Evolutionary conservation across 495 filamentous ascomycete genomes (phyloP).

Genomic region (Penicillium silybi): DNA sequence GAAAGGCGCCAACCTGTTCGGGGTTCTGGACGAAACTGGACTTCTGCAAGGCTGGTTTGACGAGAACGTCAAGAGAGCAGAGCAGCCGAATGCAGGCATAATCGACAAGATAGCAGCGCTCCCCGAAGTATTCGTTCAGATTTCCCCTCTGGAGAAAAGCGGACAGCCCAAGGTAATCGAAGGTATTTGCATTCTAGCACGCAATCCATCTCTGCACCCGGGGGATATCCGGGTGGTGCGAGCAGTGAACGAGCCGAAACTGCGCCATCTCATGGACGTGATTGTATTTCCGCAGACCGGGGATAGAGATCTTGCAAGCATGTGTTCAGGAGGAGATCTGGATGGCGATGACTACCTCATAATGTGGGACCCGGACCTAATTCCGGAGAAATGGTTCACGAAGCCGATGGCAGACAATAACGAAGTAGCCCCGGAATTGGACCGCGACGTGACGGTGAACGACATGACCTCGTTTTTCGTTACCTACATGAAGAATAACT

Average conservation of each 20-base stretch:
- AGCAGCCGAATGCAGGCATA: constrained; percentile 9
- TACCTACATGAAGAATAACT: constrained; percentile 89
- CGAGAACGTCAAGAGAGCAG: background rate
- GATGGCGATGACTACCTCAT: constrained; percentile 96
- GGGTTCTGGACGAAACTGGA: constrained; percentile 79
- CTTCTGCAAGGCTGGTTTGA: constrained; percentile 57
- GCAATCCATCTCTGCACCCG: constrained; percentile 92
- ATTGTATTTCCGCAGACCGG: constrained; percentile 84
- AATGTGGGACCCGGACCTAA: constrained; percentile 80
- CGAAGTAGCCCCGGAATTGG: constrained; percentile 46
- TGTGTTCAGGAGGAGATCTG: constrained; percentile 95
- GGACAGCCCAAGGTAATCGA: constrained; percentile 61
- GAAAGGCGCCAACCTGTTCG: constrained; percentile 82
- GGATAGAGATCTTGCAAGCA: constrained; percentile 79
- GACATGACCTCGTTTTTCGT: constrained; percentile 86
- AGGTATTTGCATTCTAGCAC: constrained; percentile 77
- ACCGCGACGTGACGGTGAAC: constrained; percentile 56
- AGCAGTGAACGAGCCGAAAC: constrained; percentile 69
- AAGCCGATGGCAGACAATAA: constrained; percentile 70
- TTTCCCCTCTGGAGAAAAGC: constrained; percentile 51
- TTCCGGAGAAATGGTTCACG: constrained; percentile 65
- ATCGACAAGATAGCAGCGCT: constrained; percentile 44
- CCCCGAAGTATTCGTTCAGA: constrained; percentile 87
- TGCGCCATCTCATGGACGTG: constrained; percentile 75
- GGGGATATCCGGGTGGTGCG: constrained; percentile 87